Conservation (phyloP, 2,329 filamentous ascomycete genomes). For the Hymenotorrendiella dingleyae region DNA sequence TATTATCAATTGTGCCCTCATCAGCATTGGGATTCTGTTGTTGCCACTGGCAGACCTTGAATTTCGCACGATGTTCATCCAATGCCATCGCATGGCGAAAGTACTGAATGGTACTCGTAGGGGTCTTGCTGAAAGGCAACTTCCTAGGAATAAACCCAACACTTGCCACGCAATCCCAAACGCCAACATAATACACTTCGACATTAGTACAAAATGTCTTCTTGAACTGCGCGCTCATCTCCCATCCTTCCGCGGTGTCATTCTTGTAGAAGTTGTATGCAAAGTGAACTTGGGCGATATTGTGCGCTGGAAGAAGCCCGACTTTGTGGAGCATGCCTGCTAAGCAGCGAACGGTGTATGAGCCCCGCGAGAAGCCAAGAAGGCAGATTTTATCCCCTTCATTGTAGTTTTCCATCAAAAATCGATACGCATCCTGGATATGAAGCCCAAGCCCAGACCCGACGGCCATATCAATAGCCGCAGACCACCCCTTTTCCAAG, state of each 20-base stretch:
- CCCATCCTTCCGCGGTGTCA: conserved; percentile 34
- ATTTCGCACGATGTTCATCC: conserved; percentile 39
- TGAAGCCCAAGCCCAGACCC: conserved; percentile 38
- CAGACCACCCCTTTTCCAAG: conserved; percentile 33
- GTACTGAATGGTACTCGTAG: conserved; percentile 32
- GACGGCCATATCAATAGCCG: conserved; percentile 38
- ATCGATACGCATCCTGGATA: conserved; percentile 37
- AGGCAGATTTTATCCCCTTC: conserved; percentile 43
- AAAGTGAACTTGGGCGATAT: conserved; percentile 44
- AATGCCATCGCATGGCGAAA: conserved; percentile 40
- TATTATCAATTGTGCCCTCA: background rate
- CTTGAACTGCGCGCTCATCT: conserved; percentile 38
- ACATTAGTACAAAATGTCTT: conserved; percentile 39
- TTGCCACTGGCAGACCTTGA: conserved; percentile 36
- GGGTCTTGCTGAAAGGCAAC: conserved; percentile 34
- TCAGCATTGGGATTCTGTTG: conserved; percentile 24
- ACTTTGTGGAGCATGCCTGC: conserved; percentile 40
- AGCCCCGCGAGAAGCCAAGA: conserved; percentile 43
- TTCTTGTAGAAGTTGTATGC: conserved; percentile 41
- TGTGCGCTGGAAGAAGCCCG: conserved; percentile 52
- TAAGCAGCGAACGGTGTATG: conserved; percentile 45
- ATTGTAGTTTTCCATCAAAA: conserved; percentile 43
- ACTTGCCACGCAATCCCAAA: conserved; percentile 37
- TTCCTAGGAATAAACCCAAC: conserved; percentile 37
- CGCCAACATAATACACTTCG: conserved; percentile 37